Percentiles rank a stretch among this genome's conserved stretches.
Evolutionary conservation across 805 yeast species (phyloP).

Genomic region (Candida pseudoglaebosa): DNA sequence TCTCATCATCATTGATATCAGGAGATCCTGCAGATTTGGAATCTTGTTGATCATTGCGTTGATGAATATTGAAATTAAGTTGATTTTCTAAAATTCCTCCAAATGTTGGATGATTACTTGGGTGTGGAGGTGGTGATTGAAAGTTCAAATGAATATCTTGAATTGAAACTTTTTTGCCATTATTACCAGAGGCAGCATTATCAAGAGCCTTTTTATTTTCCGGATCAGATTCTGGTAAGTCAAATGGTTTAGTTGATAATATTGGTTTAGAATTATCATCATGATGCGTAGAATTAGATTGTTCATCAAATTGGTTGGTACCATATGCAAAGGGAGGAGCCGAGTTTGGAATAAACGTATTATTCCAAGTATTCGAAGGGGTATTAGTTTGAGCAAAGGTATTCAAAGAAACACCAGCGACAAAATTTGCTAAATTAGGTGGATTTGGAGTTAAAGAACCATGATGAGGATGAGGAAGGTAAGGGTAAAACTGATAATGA

Average conservation of each 20-base stretch:
- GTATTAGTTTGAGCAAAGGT: slow-evolving; percentile 14
- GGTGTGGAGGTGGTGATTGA: slow-evolving; percentile 21
- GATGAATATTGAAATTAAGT: not conserved
- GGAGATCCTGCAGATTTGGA: not conserved
- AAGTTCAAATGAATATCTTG: slow-evolving; percentile 22
- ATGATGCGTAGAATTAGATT: slow-evolving; percentile 1
- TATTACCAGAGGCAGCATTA: not conserved
- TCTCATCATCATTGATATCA: not conserved
- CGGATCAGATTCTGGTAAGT: slow-evolving; percentile 14
- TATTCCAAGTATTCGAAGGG: slow-evolving; percentile 35
- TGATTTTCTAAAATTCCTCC: slow-evolving; percentile 19
- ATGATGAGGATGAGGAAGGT: slow-evolving; percentile 12
- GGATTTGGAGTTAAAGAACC: slow-evolving; percentile 26
- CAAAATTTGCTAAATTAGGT: slow-evolving; percentile 3
- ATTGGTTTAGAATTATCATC: not conserved
- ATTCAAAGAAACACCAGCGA: slow-evolving; percentile 7
- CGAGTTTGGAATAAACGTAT: slow-evolving; percentile 27
- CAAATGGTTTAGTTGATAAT: slow-evolving; percentile 14
- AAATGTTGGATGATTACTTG: slow-evolving; percentile 9
- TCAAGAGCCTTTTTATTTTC: not conserved
- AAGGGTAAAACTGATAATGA: slow-evolving; percentile 1
- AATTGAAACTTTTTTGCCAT: not conserved
- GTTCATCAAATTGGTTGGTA: slow-evolving; percentile 1
- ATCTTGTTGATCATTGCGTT: slow-evolving; percentile 1
- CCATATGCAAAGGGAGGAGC: slow-evolving; percentile 34